These are phyloP conservation scores for Xenoacremonium recifei DNA, from an alignment of 2,329 filamentous ascomycete genomes.

Conservation along the genomic window DNA sequence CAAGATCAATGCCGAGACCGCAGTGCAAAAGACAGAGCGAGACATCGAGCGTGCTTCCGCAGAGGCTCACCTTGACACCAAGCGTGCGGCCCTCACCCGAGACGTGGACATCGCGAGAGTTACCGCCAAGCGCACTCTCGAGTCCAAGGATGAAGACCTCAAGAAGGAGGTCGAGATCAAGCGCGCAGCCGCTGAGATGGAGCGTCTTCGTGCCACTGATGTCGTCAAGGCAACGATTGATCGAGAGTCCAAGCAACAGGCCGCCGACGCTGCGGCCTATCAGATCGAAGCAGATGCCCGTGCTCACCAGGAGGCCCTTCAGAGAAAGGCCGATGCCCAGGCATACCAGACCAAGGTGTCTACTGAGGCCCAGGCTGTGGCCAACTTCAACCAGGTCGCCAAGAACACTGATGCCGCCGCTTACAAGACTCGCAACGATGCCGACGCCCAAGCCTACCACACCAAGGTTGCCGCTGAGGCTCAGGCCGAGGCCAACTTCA, in stretches of 20 bases:
- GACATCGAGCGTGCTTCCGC: constrained; percentile 79
- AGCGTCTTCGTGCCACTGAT: constrained; percentile 72
- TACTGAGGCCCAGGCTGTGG: constrained; percentile 53
- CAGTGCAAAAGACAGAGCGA: constrained; percentile 79
- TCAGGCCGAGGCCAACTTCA: constrained; percentile 56
- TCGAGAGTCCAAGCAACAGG: constrained; percentile 67
- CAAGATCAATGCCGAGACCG: constrained; percentile 84
- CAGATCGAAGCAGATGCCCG: constrained; percentile 61
- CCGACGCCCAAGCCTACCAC: constrained; percentile 52
- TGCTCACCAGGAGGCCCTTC: constrained; percentile 51
- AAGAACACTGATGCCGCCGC: constrained; percentile 67
- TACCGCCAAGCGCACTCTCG: constrained; percentile 68
- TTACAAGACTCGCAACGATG: constrained; percentile 48
- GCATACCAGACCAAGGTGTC: constrained; percentile 50
- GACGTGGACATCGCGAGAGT: constrained; percentile 77
- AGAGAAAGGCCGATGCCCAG: constrained; percentile 51
- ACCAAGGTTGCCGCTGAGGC: constrained; percentile 45
- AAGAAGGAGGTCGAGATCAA: constrained; percentile 75
- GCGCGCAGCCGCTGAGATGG: constrained; percentile 76
- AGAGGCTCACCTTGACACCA: constrained; percentile 71
- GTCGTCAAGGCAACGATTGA: constrained; percentile 75
- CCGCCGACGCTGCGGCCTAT: constrained; percentile 65
- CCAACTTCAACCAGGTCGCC: constrained; percentile 58
- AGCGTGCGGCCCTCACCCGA: constrained; percentile 69
- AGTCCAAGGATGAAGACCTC: constrained; percentile 76